A percentile compares a stretch with the other conserved stretches of the same genome.
Conservation (phyloP, 1,284 basidiomycete genomes). For the Naganishia sp. region DNA sequence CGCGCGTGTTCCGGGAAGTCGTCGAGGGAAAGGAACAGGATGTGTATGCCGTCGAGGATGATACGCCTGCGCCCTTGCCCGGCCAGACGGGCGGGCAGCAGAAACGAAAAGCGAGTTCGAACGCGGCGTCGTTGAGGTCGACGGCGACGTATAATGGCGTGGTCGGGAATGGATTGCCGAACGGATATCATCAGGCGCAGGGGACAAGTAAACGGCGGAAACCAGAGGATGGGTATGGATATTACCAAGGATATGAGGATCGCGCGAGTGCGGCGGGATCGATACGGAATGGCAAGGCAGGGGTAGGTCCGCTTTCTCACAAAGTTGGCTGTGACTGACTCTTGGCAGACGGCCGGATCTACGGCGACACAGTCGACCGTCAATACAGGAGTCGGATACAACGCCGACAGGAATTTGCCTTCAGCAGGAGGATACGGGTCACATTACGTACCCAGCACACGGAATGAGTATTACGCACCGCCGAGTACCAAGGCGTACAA, state of each 20-base stretch:
- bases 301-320: conserved; percentile 18
- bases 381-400: conserved; percentile 16
- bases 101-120: conserved; percentile 17
- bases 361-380: conserved; percentile 31
- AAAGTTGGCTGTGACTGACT: neutral
- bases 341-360: conserved; percentile 25
- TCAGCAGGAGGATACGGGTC: conserved; percentile 12
- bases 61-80: conserved; percentile 17
- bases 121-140: conserved; percentile 19
- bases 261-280: conserved; percentile 9
- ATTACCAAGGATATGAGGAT: conserved; percentile 18
- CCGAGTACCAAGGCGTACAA: conserved; percentile 11
- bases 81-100: conserved; percentile 18
- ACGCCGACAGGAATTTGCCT: neutral
- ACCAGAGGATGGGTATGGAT: conserved; percentile 18
- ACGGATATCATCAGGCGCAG: conserved; percentile 20
- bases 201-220: conserved; percentile 22
- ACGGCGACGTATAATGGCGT: conserved; percentile 28
- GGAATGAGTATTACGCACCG: conserved; percentile 13
- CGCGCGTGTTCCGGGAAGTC: conserved; percentile 18
- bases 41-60: conserved; percentile 16
- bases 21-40: conserved; percentile 22
- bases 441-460: conserved; percentile 5
- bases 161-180: neutral
- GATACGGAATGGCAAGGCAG: conserved; percentile 28